Conservation (phyloP, 495 filamentous ascomycete species). For the Niebla homalea region DNA sequence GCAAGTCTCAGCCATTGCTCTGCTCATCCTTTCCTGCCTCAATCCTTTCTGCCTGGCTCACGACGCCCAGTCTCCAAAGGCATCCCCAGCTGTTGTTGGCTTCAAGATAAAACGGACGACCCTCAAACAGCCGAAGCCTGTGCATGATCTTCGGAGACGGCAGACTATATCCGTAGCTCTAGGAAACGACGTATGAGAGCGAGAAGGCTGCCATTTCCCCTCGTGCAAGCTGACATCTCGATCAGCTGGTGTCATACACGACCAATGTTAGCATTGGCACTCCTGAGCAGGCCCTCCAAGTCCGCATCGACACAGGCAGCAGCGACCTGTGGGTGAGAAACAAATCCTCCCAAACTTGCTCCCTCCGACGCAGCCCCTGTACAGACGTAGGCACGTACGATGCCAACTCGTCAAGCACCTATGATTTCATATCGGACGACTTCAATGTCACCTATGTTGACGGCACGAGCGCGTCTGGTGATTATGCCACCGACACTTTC, state of each 20-base stretch:
- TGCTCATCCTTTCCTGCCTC: not conserved
- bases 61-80: not conserved
- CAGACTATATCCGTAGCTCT: slow-evolving; percentile 24
- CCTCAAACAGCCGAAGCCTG: not conserved
- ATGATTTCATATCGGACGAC: slow-evolving; percentile 55
- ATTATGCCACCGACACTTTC: slow-evolving; percentile 74
- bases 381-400: slow-evolving; percentile 49
- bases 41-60: not conserved
- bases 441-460: slow-evolving; percentile 94
- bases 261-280: slow-evolving; percentile 62
- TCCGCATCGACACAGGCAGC: slow-evolving; percentile 73
- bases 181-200: slow-evolving; percentile 26
- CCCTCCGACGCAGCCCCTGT: slow-evolving; percentile 32
- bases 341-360: slow-evolving; percentile 7
- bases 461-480: slow-evolving; percentile 63
- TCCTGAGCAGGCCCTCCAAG: slow-evolving; percentile 45
- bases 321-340: slow-evolving; percentile 63
- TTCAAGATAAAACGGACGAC: slow-evolving; percentile 28
- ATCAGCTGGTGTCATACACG: slow-evolving; percentile 41
- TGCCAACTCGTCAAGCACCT: slow-evolving; percentile 69
- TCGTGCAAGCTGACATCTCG: not conserved
- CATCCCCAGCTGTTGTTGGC: slow-evolving; percentile 23
- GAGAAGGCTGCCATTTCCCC: slow-evolving; percentile 1
- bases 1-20: not conserved
- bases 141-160: slow-evolving; percentile 23